These are phyloP conservation scores for Xylaria nigripes DNA, from an alignment of 495 filamentous ascomycete species.

Conservation along the genomic window DNA sequence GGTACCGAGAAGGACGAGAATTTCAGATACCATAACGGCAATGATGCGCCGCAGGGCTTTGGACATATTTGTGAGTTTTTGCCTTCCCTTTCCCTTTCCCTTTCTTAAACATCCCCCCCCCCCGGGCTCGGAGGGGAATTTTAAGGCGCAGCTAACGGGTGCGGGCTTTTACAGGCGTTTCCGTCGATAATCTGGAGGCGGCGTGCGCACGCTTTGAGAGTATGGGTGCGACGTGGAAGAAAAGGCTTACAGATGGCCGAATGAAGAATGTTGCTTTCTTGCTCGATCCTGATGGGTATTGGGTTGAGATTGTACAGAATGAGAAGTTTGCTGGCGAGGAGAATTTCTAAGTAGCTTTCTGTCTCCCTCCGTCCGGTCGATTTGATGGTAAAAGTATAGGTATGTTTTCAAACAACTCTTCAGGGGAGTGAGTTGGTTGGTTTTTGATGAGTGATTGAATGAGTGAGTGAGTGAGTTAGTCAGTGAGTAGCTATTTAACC, in stretches of 20 bases:
- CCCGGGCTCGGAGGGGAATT: too few species aligned
- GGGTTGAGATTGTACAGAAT: slow-evolving; percentile 84
- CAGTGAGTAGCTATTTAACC: too few species aligned
- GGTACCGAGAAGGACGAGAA: slow-evolving; percentile 83
- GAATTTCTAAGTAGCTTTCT: slow-evolving; percentile 42
- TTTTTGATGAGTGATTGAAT: too few species aligned
- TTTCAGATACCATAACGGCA: slow-evolving; percentile 88
- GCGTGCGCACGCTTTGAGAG: slow-evolving; percentile 81
- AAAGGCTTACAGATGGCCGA: slow-evolving; percentile 79
- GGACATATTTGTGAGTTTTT: slow-evolving; percentile 72
- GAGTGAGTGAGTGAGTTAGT: too few species aligned
- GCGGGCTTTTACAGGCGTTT: slow-evolving; percentile 60
- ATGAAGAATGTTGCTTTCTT: slow-evolving; percentile 96
- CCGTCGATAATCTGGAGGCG: slow-evolving; percentile 81
- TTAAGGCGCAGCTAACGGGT: too few species aligned
- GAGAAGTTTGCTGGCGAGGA: slow-evolving; percentile 47
- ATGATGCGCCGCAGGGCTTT: slow-evolving; percentile 85
- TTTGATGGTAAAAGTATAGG: too few species aligned
- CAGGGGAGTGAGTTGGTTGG: too few species aligned
- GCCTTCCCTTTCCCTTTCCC: background rate
- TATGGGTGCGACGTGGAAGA: slow-evolving; percentile 82
- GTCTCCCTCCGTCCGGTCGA: too few species aligned
- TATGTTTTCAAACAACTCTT: too few species aligned
- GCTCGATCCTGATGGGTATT: slow-evolving; percentile 86
- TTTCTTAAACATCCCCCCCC: background rate